Percentiles rank a stretch among this genome's conserved stretches.
Evolutionary conservation across 2,329 filamentous ascomycete genomes (phyloP).

Genomic region (Alternaria hordeiaustralica): DNA sequence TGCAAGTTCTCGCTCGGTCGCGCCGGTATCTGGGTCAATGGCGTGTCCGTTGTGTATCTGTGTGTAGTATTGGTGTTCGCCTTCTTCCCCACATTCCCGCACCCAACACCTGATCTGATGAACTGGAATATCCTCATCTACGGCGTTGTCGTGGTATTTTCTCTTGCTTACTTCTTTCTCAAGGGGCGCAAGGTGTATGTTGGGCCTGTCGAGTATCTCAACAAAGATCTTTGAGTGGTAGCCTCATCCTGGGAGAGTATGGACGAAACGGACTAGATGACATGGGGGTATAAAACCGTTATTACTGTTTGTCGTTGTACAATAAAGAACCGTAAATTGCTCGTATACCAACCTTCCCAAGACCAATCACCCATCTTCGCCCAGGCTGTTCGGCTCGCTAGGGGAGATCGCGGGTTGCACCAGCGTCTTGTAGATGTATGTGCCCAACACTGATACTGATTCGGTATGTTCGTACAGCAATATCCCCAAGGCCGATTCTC

Average conservation of each 20-base stretch:
- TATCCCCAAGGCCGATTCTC: background rate
- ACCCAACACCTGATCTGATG: slow-evolving; percentile 48
- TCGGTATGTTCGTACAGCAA: background rate
- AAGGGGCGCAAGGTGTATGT: slow-evolving; percentile 51
- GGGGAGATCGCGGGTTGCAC: no score
- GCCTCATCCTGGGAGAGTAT: background rate
- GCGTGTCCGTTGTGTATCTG: slow-evolving; percentile 50
- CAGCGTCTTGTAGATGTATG: no score
- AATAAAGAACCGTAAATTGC: no score
- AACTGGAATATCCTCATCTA: slow-evolving; percentile 59
- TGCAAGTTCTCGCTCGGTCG: slow-evolving; percentile 56
- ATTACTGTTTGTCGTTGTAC: no score
- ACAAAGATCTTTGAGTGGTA: slow-evolving; percentile 5
- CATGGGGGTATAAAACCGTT: no score
- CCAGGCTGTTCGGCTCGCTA: no score
- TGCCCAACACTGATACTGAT: background rate
- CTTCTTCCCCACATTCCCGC: slow-evolving; percentile 52
- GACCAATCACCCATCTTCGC: no score
- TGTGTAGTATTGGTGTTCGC: slow-evolving; percentile 51
- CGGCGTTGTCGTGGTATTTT: slow-evolving; percentile 52
- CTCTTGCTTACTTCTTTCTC: slow-evolving; percentile 52
- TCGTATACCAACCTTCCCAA: no score
- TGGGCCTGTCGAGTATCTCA: slow-evolving; percentile 39
- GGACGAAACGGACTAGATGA: no score
- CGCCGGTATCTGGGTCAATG: slow-evolving; percentile 54